Base-by-base conservation (phyloP, 257 asterid genomes). In the Solanum habrochaites region DNA sequence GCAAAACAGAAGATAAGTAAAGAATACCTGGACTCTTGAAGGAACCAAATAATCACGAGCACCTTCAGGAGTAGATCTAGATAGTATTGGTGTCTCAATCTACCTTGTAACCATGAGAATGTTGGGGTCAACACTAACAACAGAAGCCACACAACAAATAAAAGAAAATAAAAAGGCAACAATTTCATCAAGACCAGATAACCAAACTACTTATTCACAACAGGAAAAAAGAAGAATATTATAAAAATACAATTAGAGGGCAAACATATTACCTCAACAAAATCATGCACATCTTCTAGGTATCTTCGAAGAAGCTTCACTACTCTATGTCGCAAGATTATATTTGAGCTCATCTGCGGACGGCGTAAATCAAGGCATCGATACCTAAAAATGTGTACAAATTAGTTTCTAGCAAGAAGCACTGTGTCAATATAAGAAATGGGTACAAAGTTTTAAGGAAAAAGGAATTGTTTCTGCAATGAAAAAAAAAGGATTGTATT, bases 51-150 rank as follows among this genome's bases (percentile, higher is more conserved):
- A 97, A 93, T 97, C 99, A 86, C 99, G 93, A 85, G 99, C 99
- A 86, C 99, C 99, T 96, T 97, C 99, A 42, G 99, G 99, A 89
- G 99, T 97, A 86, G 99, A 97, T 92, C 98, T 97, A 89, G 99
- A 95, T 66, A 97, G 95, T 89, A 97, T 90, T 90, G 99, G 99
- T 90, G 99, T 97, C 97, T 96, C 99, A 91, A 97, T 96, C 99
- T 97, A 94, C 99, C 98, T 97, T 95, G 92, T 89, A 94, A 90
- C 88, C 94, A 92, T 91, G 90, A 94, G 92, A 90, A 91, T 73
- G 90, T 93, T 95, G 93, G 96, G 93, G 94, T 94, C 98, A 94
- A 93, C 93, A 88, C 69, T 86, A 85, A 88, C 90, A 90, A 83
- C 49, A 82, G 71, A 60, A 83, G 25, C 71, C 31, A 81, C 29